Evolutionary conservation across 257 asterid species (phyloP), one percentile per base, ranked within the genome.

Genomic region (Petunia secreta): DNA sequence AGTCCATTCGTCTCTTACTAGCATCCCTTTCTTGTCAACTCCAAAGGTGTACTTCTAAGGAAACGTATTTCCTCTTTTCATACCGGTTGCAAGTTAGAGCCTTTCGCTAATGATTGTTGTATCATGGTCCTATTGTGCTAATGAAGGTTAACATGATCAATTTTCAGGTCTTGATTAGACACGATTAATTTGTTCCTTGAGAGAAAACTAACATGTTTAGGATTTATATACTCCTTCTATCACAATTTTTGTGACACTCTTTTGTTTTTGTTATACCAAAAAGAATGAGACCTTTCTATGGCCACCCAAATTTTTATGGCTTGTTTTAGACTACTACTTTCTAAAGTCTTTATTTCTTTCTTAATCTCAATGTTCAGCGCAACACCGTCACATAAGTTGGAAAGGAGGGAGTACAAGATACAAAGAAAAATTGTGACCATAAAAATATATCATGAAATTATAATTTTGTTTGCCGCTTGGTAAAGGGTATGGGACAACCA

Each of bases 131-230:
- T 64, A 6, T 38, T 2, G 50, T 64, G 11, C 48, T 64, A 11
- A 38, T 38, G 34, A 64, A 9, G 71, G 71, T 64, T 46, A 64
- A 13, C 10, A 8, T 5, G 50, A 2, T 38, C 71, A 38, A 13
- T 64, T 64, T 38, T 13, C 43, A 64, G 50, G 39, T 48, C 50
- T 64, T 38, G 34, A 64, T 38, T 48, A 64, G 48, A 64, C 71
- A 41, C 39, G 71, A 64, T 3, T 16, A 64, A 64, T 64, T 64
- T 14, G 71, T 64, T 46, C 37, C 39, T 64, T 63, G 71, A 63
- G 37, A 36, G 71, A 38, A 63, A 63, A 38, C 48, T 25, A 25
- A 25, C 25, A 25, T 25, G 25, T 25, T 25, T 25, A 25, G 25
- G 25, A 25, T 25, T 25, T 25, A 25, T 25, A 25, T 25, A 25